These are phyloP conservation scores for Fusarium temperatum DNA, from an alignment of 2,329 filamentous ascomycete species.

Conservation along the genomic window DNA sequence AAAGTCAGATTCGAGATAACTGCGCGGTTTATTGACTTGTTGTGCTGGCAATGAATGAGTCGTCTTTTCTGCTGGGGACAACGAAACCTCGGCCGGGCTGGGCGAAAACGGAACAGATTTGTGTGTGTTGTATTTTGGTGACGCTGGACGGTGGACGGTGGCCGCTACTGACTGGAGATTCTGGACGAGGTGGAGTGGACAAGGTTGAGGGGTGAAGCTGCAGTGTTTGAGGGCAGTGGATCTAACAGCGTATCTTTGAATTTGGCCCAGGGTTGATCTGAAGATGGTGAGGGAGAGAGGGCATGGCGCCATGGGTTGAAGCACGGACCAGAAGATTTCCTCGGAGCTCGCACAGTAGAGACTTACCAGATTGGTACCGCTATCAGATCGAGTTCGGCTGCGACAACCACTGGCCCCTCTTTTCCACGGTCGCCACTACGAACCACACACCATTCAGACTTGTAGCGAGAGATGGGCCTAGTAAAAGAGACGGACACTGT, in stretches of 20 bases:
- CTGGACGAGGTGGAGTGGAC: slow-evolving; percentile 18
- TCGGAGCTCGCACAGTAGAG: slow-evolving; percentile 13
- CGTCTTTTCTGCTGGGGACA: slow-evolving; percentile 25
- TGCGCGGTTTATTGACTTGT: slow-evolving; percentile 19
- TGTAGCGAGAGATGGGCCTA: background rate
- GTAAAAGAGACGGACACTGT: slow-evolving; percentile 14
- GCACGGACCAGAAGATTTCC: slow-evolving; percentile 10
- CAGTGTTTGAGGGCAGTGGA: slow-evolving; percentile 1
- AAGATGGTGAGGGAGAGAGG: slow-evolving; percentile 10
- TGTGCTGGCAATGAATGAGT: slow-evolving; percentile 13
- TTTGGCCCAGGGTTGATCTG: slow-evolving; percentile 12
- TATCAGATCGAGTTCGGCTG: slow-evolving; percentile 1
- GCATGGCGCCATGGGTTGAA: slow-evolving; percentile 27
- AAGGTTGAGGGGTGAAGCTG: slow-evolving; percentile 8
- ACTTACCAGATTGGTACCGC: slow-evolving; percentile 20
- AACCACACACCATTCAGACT: slow-evolving; percentile 12
- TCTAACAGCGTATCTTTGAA: slow-evolving; percentile 5
- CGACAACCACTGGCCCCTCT: background rate
- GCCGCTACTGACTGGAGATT: slow-evolving; percentile 8
- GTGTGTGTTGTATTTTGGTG: slow-evolving; percentile 26
- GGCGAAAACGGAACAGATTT: slow-evolving; percentile 24
- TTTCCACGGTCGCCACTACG: slow-evolving; percentile 9
- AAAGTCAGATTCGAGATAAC: background rate
- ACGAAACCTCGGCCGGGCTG: slow-evolving; percentile 11
- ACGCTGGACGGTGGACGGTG: slow-evolving; percentile 17